These are phyloP conservation scores for Bauhinia variegata DNA, from an alignment of 306 rosid genomes.

Conservation along the genomic window DNA sequence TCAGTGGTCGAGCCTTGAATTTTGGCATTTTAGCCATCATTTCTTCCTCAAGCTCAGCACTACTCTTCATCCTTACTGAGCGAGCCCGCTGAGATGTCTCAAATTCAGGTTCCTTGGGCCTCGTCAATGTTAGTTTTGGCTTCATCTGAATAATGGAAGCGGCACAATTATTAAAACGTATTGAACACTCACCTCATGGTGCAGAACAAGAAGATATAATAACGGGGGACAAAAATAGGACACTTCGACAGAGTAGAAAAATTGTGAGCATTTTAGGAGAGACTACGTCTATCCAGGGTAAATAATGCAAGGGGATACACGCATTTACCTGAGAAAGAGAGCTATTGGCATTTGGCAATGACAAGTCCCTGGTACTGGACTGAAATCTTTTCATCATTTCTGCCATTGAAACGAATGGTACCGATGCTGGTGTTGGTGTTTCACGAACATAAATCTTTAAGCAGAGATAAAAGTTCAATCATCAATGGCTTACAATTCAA, in stretches of 20 bases:
- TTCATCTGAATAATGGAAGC: conserved; percentile 55
- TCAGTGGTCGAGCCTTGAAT: conserved; percentile 89
- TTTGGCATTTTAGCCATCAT: conserved; percentile 98
- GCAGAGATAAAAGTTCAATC: conserved; percentile 5
- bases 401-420: conserved; percentile 86
- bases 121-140: conserved; percentile 84
- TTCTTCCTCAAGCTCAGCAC: conserved; percentile 93
- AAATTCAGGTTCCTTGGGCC: conserved; percentile 95
- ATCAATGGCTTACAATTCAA: conserved; percentile 4
- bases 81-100: conserved; percentile 90
- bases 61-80: conserved; percentile 72
- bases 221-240: background rate
- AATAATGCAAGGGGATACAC: no score
- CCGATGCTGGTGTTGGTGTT: conserved; percentile 56
- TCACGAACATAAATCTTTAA: conserved; percentile 80
- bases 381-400: conserved; percentile 90
- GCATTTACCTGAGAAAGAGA: conserved; percentile 61
- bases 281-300: no score
- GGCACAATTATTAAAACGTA: background rate
- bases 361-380: conserved; percentile 77
- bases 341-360: conserved; percentile 41
- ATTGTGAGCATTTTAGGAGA: no score
- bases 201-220: background rate
- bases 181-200: background rate
- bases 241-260: no score